phyloP scores from a whole-genome alignment of 352 stramenopile genomes.

The Halophytophthora polymorphica region DNA sequence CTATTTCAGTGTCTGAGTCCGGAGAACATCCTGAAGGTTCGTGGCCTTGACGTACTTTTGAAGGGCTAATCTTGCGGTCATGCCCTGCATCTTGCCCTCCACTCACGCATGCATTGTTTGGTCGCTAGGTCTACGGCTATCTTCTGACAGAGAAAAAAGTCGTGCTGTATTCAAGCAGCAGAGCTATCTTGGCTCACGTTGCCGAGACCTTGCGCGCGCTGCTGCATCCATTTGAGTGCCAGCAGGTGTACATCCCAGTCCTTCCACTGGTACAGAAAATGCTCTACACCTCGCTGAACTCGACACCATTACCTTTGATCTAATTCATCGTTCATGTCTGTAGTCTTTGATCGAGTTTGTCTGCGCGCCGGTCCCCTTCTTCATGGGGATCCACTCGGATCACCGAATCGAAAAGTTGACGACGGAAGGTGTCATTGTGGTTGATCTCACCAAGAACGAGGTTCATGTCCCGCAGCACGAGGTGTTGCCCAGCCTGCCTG shows the following conservation, averaged over 20 bases:
- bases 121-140: conserved; percentile 42
- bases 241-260: conserved; percentile 76
- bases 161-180: conserved; percentile 52
- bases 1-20: conserved; percentile 65
- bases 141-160: conserved; percentile 73
- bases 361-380: conserved; percentile 69
- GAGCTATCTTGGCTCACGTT: conserved; percentile 56
- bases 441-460: conserved; percentile 70
- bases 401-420: conserved; percentile 35
- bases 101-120: not conserved
- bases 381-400: conserved; percentile 65
- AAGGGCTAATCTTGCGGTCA: too few species aligned
- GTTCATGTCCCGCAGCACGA: conserved; percentile 41
- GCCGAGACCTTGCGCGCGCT: conserved; percentile 62
- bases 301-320: not conserved
- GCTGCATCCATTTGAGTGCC: conserved; percentile 61
- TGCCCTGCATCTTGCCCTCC: not conserved
- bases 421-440: conserved; percentile 56
- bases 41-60: not conserved
- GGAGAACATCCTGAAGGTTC: conserved; percentile 68
- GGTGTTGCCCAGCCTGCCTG: conserved; percentile 42
- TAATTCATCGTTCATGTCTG: not conserved
- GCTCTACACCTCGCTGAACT: not conserved
- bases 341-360: conserved; percentile 71
- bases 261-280: conserved; percentile 45